Evolutionary conservation across 139 green algal genomes (phyloP).

Genomic region (Chlorella sp.): DNA sequence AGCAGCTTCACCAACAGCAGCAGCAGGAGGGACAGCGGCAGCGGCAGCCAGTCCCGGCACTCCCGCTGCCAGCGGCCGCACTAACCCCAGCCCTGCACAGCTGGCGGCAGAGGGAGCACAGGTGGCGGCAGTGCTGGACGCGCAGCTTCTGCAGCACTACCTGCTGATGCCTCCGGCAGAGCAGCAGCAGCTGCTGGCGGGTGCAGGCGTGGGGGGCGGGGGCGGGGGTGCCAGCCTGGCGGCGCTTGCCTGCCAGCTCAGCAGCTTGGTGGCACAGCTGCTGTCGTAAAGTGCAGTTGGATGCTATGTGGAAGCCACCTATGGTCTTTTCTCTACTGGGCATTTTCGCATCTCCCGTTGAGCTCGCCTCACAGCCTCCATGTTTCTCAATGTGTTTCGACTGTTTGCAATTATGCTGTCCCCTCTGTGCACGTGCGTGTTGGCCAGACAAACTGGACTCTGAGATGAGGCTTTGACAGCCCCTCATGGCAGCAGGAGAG

Average conservation of each 20-base stretch:
- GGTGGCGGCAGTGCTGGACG: neutral
- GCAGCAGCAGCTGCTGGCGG: slow-evolving; percentile 2
- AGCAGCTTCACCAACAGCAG: neutral
- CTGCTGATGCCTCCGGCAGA: neutral
- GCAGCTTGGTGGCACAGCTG: slow-evolving; percentile 13
- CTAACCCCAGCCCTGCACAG: neutral
- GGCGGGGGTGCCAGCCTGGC: neutral
- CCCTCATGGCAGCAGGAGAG: too few species aligned
- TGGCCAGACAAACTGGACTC: too few species aligned
- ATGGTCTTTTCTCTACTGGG: too few species aligned
- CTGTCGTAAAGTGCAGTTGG: neutral
- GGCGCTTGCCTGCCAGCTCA: neutral
- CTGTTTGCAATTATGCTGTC: too few species aligned
- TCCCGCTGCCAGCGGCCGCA: neutral
- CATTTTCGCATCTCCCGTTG: too few species aligned
- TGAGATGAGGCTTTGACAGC: too few species aligned
- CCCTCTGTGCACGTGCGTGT: too few species aligned
- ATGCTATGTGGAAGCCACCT: too few species aligned
- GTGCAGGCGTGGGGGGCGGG: neutral
- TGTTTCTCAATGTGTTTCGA: too few species aligned
- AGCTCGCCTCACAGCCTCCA: too few species aligned
- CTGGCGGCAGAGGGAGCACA: neutral
- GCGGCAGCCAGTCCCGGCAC: neutral
- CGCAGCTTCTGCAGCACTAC: slow-evolving; percentile 18
- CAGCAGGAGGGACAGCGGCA: neutral